These are phyloP conservation scores for Colletotrichum sp. DNA, from an alignment of 2,329 filamentous ascomycete species.

Conservation along the genomic window DNA sequence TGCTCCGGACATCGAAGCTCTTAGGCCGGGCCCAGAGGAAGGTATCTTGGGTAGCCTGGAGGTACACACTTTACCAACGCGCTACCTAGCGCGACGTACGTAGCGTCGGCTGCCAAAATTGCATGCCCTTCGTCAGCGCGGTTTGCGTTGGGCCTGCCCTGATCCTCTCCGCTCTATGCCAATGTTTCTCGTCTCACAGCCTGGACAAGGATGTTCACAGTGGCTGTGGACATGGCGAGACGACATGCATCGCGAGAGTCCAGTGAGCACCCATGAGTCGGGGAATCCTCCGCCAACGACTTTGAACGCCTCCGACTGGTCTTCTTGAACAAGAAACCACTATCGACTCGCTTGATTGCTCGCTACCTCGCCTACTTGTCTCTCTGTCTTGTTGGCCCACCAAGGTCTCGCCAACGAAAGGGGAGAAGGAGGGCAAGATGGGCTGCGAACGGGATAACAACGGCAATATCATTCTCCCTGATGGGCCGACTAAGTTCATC, in stretches of 20 bases:
- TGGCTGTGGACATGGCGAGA: neutral
- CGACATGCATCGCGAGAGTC: neutral
- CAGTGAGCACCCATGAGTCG: neutral
- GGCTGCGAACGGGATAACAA: neutral
- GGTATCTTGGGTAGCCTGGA: neutral
- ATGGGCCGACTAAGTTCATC: neutral
- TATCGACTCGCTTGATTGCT: neutral
- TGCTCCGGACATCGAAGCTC: neutral
- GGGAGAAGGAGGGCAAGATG: neutral
- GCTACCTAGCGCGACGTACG: no score
- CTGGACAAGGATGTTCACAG: neutral
- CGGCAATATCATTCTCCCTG: neutral
- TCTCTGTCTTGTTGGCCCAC: neutral
- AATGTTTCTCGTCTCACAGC: neutral
- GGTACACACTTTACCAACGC: no score
- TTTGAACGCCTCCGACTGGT: neutral
- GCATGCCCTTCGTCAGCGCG: no score
- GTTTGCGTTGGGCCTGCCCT: no score
- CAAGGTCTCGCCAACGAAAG: neutral
- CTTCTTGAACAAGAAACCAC: neutral
- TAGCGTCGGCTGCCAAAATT: no score
- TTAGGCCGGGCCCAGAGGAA: neutral
- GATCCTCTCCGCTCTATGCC: no score
- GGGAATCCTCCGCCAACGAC: neutral
- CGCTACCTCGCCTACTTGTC: neutral